A percentile compares a stretch with the other conserved stretches of the same genome.
These are phyloP conservation scores for Fomes fomentarius DNA, from an alignment of 1,284 basidiomycete species.

Conservation along the genomic window DNA sequence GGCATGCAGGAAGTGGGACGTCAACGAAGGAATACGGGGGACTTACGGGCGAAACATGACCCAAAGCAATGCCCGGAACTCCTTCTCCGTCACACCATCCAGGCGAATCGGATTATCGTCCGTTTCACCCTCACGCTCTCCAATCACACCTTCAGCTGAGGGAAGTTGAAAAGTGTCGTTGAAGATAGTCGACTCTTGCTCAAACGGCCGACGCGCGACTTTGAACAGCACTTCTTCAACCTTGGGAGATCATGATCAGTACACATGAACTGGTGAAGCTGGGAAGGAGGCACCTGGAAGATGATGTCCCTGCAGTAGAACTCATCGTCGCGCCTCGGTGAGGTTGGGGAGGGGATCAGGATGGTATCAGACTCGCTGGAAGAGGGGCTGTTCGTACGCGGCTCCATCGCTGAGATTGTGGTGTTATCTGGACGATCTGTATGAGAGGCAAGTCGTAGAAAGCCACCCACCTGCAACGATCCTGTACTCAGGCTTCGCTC, in stretches of 20 bases:
- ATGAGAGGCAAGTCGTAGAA: no score
- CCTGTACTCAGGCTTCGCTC: no score
- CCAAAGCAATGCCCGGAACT: constrained; percentile 8
- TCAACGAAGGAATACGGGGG: neutral
- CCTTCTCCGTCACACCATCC: neutral
- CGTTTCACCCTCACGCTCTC: constrained; percentile 5
- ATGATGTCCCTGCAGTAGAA: constrained; percentile 12
- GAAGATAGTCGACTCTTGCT: constrained; percentile 15
- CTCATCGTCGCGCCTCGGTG: constrained; percentile 5
- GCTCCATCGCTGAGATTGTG: neutral
- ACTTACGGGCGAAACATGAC: constrained; percentile 15
- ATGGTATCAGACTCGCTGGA: neutral
- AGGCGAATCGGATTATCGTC: constrained; percentile 12
- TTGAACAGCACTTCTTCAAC: constrained; percentile 6
- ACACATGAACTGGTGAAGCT: neutral
- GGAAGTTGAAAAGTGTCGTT: constrained; percentile 9
- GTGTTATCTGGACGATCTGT: no score
- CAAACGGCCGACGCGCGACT: constrained; percentile 15
- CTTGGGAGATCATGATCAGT: neutral
- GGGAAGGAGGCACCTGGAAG: neutral
- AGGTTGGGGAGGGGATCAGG: neutral
- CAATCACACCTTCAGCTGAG: neutral
- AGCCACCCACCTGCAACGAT: no score
- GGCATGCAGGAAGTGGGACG: neutral
- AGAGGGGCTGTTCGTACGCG: neutral